Evolutionary conservation across 257 asterid species (phyloP).

Genomic region (Solanum habrochaites): DNA sequence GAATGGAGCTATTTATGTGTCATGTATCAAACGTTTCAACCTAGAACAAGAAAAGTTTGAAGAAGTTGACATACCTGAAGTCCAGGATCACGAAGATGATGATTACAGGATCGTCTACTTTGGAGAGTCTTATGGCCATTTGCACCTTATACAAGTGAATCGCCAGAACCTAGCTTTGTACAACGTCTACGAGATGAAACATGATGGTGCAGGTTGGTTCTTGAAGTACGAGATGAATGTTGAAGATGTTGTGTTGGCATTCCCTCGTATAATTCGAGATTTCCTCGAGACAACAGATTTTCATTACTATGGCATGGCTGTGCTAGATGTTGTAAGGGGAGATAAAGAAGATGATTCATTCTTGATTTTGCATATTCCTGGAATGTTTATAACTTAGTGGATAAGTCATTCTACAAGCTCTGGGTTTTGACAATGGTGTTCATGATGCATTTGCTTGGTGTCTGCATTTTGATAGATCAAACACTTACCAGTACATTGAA

Average conservation of each 20-base stretch:
- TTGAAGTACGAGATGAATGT: not conserved
- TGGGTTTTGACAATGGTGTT: not conserved
- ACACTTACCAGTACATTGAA: not conserved
- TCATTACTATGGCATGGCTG: not conserved
- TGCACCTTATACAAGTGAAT: not conserved
- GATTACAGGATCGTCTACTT: not conserved
- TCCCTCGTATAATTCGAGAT: not conserved
- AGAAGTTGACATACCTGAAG: not conserved
- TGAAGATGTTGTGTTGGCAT: not conserved
- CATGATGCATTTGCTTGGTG: not conserved
- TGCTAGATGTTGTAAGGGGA: not conserved
- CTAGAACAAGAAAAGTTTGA: not conserved
- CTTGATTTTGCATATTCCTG: not conserved
- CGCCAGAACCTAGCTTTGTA: not conserved
- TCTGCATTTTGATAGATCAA: not conserved
- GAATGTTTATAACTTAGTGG: not conserved
- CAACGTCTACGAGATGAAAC: not conserved
- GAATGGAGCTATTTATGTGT: not conserved
- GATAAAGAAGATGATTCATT: not conserved
- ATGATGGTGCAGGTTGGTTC: not conserved
- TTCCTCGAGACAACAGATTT: not conserved
- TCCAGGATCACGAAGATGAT: not conserved
- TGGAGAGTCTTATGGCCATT: not conserved
- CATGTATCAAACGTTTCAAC: not conserved
- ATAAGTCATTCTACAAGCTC: not conserved